phyloP scores from a whole-genome alignment of 2,329 filamentous ascomycete genomes.

The Paraconiothyrium sp. region DNA sequence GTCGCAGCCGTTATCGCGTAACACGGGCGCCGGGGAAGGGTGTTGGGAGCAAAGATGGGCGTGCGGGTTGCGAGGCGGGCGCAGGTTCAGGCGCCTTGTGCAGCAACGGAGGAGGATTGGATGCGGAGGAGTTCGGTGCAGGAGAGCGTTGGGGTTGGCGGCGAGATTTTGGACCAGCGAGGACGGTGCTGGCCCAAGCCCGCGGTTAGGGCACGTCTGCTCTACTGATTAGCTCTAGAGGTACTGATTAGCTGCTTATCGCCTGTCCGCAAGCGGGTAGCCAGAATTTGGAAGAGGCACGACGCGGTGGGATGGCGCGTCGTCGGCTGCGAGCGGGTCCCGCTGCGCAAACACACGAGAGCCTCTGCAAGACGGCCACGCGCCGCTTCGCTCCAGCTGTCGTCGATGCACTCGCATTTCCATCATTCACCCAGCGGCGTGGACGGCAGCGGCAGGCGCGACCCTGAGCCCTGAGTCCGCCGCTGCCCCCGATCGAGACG shows the following conservation, averaged over 20 bases:
- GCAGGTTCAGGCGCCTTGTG: not conserved
- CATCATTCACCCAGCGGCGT: no score
- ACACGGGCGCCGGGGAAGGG: conserved; percentile 36
- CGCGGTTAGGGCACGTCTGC: conserved; percentile 4
- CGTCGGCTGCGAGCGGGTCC: not conserved
- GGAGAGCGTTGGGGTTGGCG: conserved; percentile 2
- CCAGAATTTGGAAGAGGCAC: not conserved
- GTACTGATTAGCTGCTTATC: no score
- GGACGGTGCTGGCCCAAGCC: conserved; percentile 10
- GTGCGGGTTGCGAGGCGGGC: not conserved
- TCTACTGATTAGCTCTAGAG: conserved; percentile 9
- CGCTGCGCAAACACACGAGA: not conserved
- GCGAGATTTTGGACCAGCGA: conserved; percentile 12
- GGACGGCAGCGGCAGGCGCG: conserved; percentile 7
- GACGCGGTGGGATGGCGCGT: conserved; percentile 5
- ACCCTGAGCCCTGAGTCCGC: conserved; percentile 8
- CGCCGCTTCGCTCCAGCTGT: not conserved
- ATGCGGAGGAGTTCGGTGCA: conserved; percentile 14
- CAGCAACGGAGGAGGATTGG: conserved; percentile 7
- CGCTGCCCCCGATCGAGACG: not conserved
- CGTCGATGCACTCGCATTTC: not conserved
- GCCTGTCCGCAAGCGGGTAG: not conserved
- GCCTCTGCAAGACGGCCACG: not conserved
- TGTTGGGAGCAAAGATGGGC: conserved; percentile 14
- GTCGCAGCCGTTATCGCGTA: conserved; percentile 29